phyloP scores from a whole-genome alignment of 164 flowering plant species.

The Kalanchoe fedtschenkoi region DNA sequence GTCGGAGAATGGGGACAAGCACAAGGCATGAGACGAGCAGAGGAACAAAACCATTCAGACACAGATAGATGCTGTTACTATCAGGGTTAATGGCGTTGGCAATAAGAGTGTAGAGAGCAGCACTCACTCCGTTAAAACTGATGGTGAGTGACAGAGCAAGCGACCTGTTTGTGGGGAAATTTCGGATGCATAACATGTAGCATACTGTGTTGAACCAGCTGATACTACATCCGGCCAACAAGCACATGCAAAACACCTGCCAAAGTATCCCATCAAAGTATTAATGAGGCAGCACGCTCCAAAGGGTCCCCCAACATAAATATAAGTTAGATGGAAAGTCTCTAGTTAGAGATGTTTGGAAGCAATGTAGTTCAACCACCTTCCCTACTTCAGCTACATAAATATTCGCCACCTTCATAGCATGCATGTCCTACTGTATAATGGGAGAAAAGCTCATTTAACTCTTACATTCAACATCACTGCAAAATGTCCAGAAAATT shows the following conservation, averaged over 20 bases:
- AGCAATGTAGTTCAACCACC: not conserved
- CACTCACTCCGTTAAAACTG: conserved; percentile 85
- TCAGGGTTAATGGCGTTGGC: conserved; percentile 46
- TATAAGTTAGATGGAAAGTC: not conserved
- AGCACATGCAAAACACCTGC: conserved; percentile 69
- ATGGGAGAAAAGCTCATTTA: not conserved
- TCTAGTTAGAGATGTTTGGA: not conserved
- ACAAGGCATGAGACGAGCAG: conserved; percentile 40
- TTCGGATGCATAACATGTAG: conserved; percentile 66
- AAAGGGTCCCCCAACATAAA: not conserved
- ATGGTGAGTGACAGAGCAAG: conserved; percentile 77
- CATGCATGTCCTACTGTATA: not conserved
- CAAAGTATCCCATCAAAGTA: not conserved
- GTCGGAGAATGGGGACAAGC: conserved; percentile 61
- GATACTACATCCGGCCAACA: conserved; percentile 83
- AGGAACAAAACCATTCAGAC: conserved; percentile 64
- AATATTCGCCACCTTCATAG: not conserved
- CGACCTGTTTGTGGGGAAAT: conserved; percentile 55
- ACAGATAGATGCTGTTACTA: conserved; percentile 38
- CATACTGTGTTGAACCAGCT: conserved; percentile 98
- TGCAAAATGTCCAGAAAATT: not conserved
- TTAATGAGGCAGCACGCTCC: not conserved
- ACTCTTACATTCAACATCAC: conserved; percentile 1
- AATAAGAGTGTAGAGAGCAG: conserved; percentile 74
- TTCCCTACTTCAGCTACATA: not conserved